phyloP scores from a whole-genome alignment of 1,284 basidiomycete genomes.

The Spongispora temasekensis region DNA sequence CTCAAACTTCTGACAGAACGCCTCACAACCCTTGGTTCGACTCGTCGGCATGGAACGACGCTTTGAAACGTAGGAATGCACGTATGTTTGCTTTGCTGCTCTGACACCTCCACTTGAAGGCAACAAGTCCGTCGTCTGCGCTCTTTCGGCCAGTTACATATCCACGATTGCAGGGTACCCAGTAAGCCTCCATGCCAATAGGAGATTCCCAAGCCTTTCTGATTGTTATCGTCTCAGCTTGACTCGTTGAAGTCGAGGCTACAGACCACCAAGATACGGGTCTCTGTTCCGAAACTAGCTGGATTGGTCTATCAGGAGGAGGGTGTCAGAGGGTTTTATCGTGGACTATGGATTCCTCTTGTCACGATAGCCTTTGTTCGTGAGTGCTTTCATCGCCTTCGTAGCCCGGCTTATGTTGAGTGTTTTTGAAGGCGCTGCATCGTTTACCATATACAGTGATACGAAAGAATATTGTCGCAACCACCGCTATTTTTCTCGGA shows the following conservation, averaged over 20 bases:
- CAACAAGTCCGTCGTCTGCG: constrained; percentile 81
- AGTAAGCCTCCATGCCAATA: constrained; percentile 44
- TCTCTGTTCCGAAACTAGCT: constrained; percentile 75
- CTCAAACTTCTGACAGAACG: constrained; percentile 38
- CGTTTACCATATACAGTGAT: constrained; percentile 91
- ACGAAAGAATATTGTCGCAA: constrained; percentile 83
- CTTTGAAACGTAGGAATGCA: constrained; percentile 57
- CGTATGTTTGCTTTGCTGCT: constrained; percentile 10
- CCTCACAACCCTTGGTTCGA: constrained; percentile 62
- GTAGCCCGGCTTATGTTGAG: constrained; percentile 12
- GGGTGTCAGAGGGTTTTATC: constrained; percentile 89
- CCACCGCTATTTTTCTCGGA: constrained; percentile 56
- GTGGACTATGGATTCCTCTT: constrained; percentile 90
- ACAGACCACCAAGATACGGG: constrained; percentile 79
- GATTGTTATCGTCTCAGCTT: constrained; percentile 46
- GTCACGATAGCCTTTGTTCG: constrained; percentile 97
- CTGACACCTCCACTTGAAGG: constrained; percentile 40
- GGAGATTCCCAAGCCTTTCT: background rate
- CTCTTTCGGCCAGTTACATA: constrained; percentile 79
- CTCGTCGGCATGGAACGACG: constrained; percentile 60
- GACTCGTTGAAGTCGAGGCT: constrained; percentile 92
- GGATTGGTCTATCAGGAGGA: constrained; percentile 84
- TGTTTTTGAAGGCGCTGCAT: constrained; percentile 65
- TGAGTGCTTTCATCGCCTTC: constrained; percentile 42
- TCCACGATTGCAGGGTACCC: constrained; percentile 84